phyloP scores from a whole-genome alignment of 2,329 filamentous ascomycete species.

The Clarireedia monteithiana region DNA sequence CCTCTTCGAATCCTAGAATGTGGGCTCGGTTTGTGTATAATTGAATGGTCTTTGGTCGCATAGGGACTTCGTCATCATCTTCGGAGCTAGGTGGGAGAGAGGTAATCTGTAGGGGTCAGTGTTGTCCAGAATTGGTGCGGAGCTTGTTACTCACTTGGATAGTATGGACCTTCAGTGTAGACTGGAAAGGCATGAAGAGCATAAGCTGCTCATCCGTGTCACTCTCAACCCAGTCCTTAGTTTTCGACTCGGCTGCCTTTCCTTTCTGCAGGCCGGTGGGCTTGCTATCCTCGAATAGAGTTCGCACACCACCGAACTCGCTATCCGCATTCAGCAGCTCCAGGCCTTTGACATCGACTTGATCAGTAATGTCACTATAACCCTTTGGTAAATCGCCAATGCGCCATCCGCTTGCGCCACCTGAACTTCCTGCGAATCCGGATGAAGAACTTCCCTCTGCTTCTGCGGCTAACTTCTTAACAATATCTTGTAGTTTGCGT shows the following conservation, averaged over 20 bases:
- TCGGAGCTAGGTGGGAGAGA: constrained; percentile 57
- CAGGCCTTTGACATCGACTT: constrained; percentile 70
- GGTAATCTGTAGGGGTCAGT: constrained; percentile 55
- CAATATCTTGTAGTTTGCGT: constrained; percentile 58
- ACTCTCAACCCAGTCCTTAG: constrained; percentile 85
- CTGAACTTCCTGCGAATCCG: constrained; percentile 25
- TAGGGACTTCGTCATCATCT: constrained; percentile 63
- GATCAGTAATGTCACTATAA: constrained; percentile 75
- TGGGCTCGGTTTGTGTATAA: constrained; percentile 84
- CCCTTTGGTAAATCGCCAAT: constrained; percentile 69
- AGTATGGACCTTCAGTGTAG: constrained; percentile 82
- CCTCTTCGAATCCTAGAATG: constrained; percentile 91
- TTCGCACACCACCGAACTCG: constrained; percentile 63
- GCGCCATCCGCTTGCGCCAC: constrained; percentile 54
- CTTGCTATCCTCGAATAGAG: constrained; percentile 62
- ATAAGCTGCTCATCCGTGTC: constrained; percentile 96
- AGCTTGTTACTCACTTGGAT: constrained; percentile 45
- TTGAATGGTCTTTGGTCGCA: constrained; percentile 75
- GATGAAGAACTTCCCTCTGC: constrained; percentile 39
- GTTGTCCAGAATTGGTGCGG: neutral
- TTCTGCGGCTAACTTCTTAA: constrained; percentile 64
- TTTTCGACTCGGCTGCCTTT: constrained; percentile 39
- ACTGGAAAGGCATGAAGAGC: constrained; percentile 84
- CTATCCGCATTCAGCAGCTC: constrained; percentile 85
- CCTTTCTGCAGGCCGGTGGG: constrained; percentile 56